These are phyloP conservation scores for Amanita molliuscula DNA, from an alignment of 768 basidiomycete genomes.

Conservation along the genomic window DNA sequence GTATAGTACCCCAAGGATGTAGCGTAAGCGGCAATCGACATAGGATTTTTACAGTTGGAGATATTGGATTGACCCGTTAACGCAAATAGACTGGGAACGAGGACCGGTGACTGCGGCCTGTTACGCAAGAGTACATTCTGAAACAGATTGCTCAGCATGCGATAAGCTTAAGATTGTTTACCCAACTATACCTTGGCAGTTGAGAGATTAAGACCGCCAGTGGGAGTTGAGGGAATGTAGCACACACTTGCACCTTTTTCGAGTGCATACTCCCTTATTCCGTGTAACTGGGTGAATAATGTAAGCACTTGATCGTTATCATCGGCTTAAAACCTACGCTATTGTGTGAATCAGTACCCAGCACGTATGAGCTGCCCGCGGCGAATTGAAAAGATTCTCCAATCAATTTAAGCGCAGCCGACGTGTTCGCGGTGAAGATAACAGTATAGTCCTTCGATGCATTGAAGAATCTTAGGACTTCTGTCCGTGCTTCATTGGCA, in stretches of 20 bases:
- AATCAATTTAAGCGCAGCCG: constrained; percentile 69
- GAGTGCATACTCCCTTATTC: constrained; percentile 63
- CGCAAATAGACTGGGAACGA: constrained; percentile 54
- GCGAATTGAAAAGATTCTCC: constrained; percentile 74
- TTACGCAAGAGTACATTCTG: constrained; percentile 47
- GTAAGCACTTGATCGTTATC: background rate
- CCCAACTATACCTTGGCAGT: constrained; percentile 42
- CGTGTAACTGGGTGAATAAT: constrained; percentile 35
- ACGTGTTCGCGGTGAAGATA: constrained; percentile 74
- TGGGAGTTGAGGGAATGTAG: constrained; percentile 55
- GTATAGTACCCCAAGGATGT: constrained; percentile 61
- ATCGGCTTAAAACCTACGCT: constrained; percentile 34
- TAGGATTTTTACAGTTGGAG: constrained; percentile 60
- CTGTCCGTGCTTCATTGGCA: constrained; percentile 58
- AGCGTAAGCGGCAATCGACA: constrained; percentile 57
- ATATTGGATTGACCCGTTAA: constrained; percentile 80
- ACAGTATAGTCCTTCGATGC: constrained; percentile 73
- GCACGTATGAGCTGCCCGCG: constrained; percentile 47
- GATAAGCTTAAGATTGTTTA: background rate
- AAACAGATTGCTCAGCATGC: background rate
- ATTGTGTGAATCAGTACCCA: constrained; percentile 75
- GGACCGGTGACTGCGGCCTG: constrained; percentile 28
- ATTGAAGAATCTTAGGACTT: constrained; percentile 68
- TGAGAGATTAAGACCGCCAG: constrained; percentile 52
- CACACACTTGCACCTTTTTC: constrained; percentile 42